These are phyloP conservation scores for Corymbia maculata DNA, from an alignment of 345 rosid species.

Conservation along the genomic window DNA sequence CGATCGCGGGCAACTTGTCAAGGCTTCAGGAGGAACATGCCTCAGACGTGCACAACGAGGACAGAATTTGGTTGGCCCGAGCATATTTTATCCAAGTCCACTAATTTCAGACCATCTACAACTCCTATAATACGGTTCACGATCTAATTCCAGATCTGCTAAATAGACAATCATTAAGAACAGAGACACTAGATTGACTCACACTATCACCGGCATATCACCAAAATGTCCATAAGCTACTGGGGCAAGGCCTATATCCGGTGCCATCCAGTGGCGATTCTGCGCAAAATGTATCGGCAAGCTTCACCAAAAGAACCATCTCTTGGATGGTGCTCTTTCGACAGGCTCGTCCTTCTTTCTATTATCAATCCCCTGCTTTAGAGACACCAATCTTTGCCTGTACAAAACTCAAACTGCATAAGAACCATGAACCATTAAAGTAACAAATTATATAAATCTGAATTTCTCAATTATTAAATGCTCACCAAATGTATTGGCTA, in stretches of 20 bases:
- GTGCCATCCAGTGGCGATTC: neutral
- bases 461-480: neutral
- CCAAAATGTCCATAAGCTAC: neutral
- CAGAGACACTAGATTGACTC: neutral
- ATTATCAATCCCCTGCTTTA: conserved; percentile 58
- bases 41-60: neutral
- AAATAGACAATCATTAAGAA: neutral
- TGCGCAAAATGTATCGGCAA: neutral
- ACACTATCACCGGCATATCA: neutral
- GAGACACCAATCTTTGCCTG: conserved; percentile 61
- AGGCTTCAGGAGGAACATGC: neutral
- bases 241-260: neutral
- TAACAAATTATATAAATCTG: neutral
- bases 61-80: neutral
- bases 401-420: neutral
- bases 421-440: neutral
- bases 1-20: neutral
- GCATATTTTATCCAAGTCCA: neutral
- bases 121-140: neutral
- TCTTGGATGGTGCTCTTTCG: conserved; percentile 13
- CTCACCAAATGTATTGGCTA: neutral
- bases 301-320: conserved; percentile 68
- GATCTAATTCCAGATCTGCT: neutral
- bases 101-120: neutral
- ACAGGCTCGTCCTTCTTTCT: conserved; percentile 38